Conservation (phyloP, 192 early-diverging fungal genomes). For the Podila epigama region DNA sequence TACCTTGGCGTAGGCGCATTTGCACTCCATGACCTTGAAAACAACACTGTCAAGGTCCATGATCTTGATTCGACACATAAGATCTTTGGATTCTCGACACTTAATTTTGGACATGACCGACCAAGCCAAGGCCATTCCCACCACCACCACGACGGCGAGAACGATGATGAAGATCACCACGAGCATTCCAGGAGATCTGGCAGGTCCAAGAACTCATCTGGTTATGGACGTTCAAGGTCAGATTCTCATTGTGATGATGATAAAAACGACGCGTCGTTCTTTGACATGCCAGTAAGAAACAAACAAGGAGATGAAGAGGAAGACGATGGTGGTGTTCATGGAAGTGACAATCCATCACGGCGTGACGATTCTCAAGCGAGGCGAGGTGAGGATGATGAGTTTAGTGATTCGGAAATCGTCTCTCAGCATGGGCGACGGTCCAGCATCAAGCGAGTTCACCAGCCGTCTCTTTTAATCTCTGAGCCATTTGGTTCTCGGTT, state of each 20-base stretch:
- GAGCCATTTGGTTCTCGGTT: constrained; percentile 44
- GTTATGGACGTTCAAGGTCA: neutral
- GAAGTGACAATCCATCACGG: neutral
- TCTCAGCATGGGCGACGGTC: neutral
- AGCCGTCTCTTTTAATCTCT: constrained; percentile 22
- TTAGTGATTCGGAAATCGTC: neutral
- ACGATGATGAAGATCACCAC: constrained; percentile 3
- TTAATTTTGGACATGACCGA: constrained; percentile 46
- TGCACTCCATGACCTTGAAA: constrained; percentile 56
- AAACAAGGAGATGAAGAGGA: constrained; percentile 4
- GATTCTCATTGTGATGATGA: neutral
- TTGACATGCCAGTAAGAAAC: neutral
- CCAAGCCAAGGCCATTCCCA: constrained; percentile 18
- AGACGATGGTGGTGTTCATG: neutral
- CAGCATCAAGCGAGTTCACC: neutral
- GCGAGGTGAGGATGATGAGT: neutral
- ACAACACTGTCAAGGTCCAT: constrained; percentile 49
- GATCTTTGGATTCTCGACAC: constrained; percentile 58
- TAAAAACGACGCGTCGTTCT: neutral
- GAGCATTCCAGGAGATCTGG: neutral
- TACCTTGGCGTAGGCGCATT: constrained; percentile 47
- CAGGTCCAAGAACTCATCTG: neutral
- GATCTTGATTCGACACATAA: constrained; percentile 65
- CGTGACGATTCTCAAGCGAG: neutral
- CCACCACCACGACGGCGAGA: constrained; percentile 1